These are phyloP conservation scores for Telopea speciosissima DNA, from an alignment of 177 flowering plant species.

Conservation along the genomic window DNA sequence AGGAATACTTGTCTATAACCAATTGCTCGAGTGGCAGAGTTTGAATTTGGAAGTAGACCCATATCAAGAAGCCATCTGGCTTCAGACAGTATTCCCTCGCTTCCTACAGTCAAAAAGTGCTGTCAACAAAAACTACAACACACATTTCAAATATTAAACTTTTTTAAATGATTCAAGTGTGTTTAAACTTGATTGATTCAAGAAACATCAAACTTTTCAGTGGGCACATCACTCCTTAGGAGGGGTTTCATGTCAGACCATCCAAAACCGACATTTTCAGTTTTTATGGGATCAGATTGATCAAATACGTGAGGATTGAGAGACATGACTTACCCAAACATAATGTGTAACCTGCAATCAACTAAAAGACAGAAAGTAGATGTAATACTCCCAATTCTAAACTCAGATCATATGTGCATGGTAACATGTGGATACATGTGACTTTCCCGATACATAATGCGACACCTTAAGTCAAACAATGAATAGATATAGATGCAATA, in stretches of 20 bases:
- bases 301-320: too few relatives aligned
- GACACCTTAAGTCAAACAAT: too few relatives aligned
- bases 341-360: background rate
- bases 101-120: slow-evolving; percentile 31
- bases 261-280: background rate
- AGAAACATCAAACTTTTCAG: background rate
- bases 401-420: background rate
- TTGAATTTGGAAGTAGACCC: slow-evolving; percentile 88
- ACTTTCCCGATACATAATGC: background rate
- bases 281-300: background rate
- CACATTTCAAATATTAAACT: background rate
- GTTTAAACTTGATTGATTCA: background rate
- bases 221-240: background rate
- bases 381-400: background rate
- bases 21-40: slow-evolving; percentile 90
- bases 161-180: background rate
- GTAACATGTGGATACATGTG: background rate
- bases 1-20: slow-evolving; percentile 83
- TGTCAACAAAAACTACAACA: background rate
- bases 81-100: slow-evolving; percentile 71
- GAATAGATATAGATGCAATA: background rate
- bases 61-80: slow-evolving; percentile 75
- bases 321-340: background rate
- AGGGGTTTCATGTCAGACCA: background rate
- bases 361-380: background rate